Base-by-base conservation (phyloP, 2,329 filamentous ascomycete species). In the Exophiala sp. region DNA sequence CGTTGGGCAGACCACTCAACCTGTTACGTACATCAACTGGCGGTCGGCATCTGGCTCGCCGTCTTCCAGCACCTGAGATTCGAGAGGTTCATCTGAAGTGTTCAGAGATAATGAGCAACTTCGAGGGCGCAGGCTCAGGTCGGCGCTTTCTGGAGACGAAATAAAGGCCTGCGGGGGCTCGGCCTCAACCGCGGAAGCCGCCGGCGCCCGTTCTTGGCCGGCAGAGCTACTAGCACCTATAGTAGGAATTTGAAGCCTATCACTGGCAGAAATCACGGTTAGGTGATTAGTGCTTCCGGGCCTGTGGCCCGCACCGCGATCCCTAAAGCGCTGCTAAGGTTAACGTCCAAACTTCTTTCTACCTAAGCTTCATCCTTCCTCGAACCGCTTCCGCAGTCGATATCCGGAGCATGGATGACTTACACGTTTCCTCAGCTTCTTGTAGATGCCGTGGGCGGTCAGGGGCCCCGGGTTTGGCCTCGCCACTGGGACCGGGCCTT, bases 381-480 rank as follows among this genome's bases (percentile, higher is more conserved):
- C n/a, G n/a, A n/a, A n/a, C n/a, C n/a, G n/a, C n/a, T n/a, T n/a
- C n/a, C n/a, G n/a, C n/a, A n/a, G n/a, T n/a, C n/a, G n/a, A n/a
- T n/a, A n/a, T n/a, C n/a, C n/a, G n/a, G n/a, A n/a, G n/a, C n/a
- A n/a, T n/a, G 16, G 24, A 6, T 14, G 13, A 41, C 48, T 51
- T 30, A 46, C 48, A 7, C 34, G 27, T 19, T 51, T 42, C 16
- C 10, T 11, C 18, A 51, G 37, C 32, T 35, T 13, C 1, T n/a
- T 11, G 19, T 16, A 43, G 8, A 47, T 27, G 10, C 22, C 48
- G 7, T 42, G 30, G 21, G 48, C 48, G 13, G 43, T 51, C 14
- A 51, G 13, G 14, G 43, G 43, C 5, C 29, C 37, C n/a, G 14
- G 13, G 21, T 41, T 32, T n/a, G 16, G 11, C 38, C 38, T 39